These are phyloP conservation scores for Xenosphaeropsis pyriputrescens DNA, from an alignment of 2,329 filamentous ascomycete species.

Conservation along the genomic window DNA sequence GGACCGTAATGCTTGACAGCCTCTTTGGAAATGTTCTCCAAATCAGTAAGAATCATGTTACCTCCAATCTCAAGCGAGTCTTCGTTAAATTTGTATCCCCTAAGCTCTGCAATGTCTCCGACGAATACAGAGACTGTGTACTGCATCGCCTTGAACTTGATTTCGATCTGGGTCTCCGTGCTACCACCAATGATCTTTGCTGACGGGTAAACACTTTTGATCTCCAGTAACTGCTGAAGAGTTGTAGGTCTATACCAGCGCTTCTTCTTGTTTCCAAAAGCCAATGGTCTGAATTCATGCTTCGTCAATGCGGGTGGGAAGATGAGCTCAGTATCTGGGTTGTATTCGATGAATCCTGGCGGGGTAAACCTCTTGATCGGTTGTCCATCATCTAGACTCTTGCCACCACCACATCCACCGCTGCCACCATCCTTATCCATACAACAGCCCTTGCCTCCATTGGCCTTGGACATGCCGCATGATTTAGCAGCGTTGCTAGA, in stretches of 20 bases:
- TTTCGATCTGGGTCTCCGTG: slow-evolving; percentile 95
- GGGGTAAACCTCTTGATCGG: slow-evolving; percentile 60
- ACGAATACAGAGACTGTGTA: slow-evolving; percentile 86
- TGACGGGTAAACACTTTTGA: slow-evolving; percentile 71
- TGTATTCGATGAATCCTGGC: slow-evolving; percentile 88
- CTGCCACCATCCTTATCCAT: slow-evolving; percentile 46
- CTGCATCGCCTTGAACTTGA: slow-evolving; percentile 91
- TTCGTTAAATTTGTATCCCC: slow-evolving; percentile 66
- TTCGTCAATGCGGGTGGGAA: slow-evolving; percentile 79
- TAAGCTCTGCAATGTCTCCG: slow-evolving; percentile 80
- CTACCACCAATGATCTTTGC: slow-evolving; percentile 94
- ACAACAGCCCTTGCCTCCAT: slow-evolving; percentile 48
- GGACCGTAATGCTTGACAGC: slow-evolving; percentile 67
- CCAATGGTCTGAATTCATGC: slow-evolving; percentile 66
- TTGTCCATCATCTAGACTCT: slow-evolving; percentile 29
- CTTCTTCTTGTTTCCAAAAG: slow-evolving; percentile 90
- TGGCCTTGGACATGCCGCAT: slow-evolving; percentile 33
- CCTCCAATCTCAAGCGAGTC: slow-evolving; percentile 84
- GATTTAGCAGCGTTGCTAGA: slow-evolving; percentile 30
- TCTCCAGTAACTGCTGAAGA: slow-evolving; percentile 73
- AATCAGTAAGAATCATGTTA: slow-evolving; percentile 82
- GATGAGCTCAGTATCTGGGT: slow-evolving; percentile 85
- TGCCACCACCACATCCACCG: slow-evolving; percentile 56
- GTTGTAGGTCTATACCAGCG: slow-evolving; percentile 87
- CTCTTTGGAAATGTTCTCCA: slow-evolving; percentile 71